phyloP scores from a whole-genome alignment of 1,284 basidiomycete species.

The Heterobasidion annosum region DNA sequence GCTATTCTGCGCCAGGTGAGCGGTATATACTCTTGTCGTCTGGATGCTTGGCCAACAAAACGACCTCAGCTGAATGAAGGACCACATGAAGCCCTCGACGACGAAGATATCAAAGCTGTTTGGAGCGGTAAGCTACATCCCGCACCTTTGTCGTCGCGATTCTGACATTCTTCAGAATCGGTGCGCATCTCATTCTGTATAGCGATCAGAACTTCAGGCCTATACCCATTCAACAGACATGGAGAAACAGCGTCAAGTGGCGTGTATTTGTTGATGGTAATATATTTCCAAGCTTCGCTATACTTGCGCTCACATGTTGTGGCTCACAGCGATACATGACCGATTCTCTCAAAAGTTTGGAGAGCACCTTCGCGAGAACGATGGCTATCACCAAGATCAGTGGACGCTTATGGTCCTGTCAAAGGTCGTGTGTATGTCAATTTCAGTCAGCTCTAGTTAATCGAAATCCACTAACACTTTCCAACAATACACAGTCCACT shows the following conservation, averaged over 20 bases:
- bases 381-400: slow-evolving; percentile 15
- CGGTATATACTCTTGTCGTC: not conserved
- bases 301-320: too few species aligned
- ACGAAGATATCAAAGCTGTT: slow-evolving; percentile 19
- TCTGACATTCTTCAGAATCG: not conserved
- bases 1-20: slow-evolving; percentile 16
- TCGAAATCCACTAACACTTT: not conserved
- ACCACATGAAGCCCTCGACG: slow-evolving; percentile 21
- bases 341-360: slow-evolving; percentile 17
- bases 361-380: slow-evolving; percentile 9
- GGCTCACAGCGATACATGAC: slow-evolving; percentile 17
- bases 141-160: not conserved
- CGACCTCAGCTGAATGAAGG: slow-evolving; percentile 18
- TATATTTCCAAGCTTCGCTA: not conserved
- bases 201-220: too few species aligned
- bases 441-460: not conserved
- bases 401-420: slow-evolving; percentile 24
- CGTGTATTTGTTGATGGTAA: slow-evolving; percentile 8
- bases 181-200: not conserved
- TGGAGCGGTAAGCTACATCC: slow-evolving; percentile 19
- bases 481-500: slow-evolving; percentile 14
- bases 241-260: slow-evolving; percentile 1
- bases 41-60: not conserved
- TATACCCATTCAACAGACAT: slow-evolving; percentile 7
- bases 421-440: slow-evolving; percentile 21